These are phyloP conservation scores for Ulmus americana DNA, from an alignment of 331 rosid species.

Conservation along the genomic window DNA sequence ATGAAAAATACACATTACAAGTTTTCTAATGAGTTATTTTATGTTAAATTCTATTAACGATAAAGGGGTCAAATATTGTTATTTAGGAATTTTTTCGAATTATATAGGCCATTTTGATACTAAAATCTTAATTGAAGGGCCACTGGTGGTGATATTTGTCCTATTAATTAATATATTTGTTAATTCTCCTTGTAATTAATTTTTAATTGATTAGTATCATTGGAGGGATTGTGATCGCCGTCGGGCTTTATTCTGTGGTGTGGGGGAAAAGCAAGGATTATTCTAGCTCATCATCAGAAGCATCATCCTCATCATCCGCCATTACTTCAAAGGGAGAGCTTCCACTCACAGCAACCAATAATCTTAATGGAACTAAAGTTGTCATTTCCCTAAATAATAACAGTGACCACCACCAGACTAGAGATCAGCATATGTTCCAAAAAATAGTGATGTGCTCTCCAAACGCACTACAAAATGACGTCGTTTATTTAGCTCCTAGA, in stretches of 20 bases:
- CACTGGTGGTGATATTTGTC: too few relatives aligned
- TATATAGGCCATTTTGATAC: too few relatives aligned
- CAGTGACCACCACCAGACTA: conserved; percentile 11
- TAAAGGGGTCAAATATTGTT: too few relatives aligned
- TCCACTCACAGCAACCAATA: conserved; percentile 6
- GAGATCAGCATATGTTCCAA: conserved; percentile 17
- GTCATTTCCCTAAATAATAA: not conserved
- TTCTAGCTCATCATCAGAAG: conserved; percentile 8
- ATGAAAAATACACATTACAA: too few relatives aligned
- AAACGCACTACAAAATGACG: not conserved
- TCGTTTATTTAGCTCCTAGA: not conserved
- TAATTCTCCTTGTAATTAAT: too few relatives aligned
- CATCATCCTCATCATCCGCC: not conserved
- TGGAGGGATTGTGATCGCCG: conserved; percentile 47
- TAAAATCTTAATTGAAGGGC: too few relatives aligned
- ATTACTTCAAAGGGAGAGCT: conserved; percentile 9
- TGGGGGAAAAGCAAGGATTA: conserved; percentile 70
- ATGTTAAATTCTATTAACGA: too few relatives aligned
- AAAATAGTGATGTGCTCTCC: conserved; percentile 1
- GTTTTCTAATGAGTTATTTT: too few relatives aligned
- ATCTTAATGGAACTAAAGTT: conserved; percentile 9
- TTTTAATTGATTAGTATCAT: conserved; percentile 30
- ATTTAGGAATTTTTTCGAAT: too few relatives aligned
- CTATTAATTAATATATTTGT: too few relatives aligned
- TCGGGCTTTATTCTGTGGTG: conserved; percentile 50